Evolutionary conservation across 768 basidiomycete genomes (phyloP).

Genomic region (Heimioporus sp.): DNA sequence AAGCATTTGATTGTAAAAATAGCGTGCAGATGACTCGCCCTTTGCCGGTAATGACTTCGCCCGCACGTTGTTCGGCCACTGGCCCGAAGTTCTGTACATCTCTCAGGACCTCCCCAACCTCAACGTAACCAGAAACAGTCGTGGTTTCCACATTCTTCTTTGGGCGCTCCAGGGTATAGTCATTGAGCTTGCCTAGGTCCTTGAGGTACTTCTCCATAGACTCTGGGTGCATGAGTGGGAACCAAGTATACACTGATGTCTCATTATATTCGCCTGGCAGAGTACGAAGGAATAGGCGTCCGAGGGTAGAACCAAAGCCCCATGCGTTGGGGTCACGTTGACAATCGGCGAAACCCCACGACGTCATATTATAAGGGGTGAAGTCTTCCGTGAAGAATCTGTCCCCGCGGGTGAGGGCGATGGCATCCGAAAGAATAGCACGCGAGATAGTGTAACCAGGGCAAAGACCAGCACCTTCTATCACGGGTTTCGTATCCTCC

Average conservation of each 20-base stretch:
- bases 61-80: slow-evolving; percentile 50
- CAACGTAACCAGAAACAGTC: slow-evolving; percentile 45
- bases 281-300: slow-evolving; percentile 69
- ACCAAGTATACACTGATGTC: slow-evolving; percentile 79
- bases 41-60: slow-evolving; percentile 52
- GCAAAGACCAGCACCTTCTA: slow-evolving; percentile 81
- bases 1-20: slow-evolving; percentile 2
- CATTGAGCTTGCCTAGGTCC: slow-evolving; percentile 50
- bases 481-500: slow-evolving; percentile 70
- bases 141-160: slow-evolving; percentile 22
- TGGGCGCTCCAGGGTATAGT: slow-evolving; percentile 59
- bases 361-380: slow-evolving; percentile 76
- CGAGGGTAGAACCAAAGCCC: slow-evolving; percentile 70
- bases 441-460: slow-evolving; percentile 85
- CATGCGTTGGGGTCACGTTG: slow-evolving; percentile 69
- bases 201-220: slow-evolving; percentile 60
- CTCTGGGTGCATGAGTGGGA: slow-evolving; percentile 82
- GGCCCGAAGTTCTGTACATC: slow-evolving; percentile 43
- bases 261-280: slow-evolving; percentile 67
- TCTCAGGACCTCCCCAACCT: slow-evolving; percentile 52
- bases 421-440: slow-evolving; percentile 83
- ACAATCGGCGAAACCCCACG: slow-evolving; percentile 85
- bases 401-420: slow-evolving; percentile 84
- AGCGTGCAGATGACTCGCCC: slow-evolving; percentile 43
- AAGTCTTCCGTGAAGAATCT: slow-evolving; percentile 80